Evolutionary conservation across 1,284 basidiomycete genomes (phyloP), one percentile per base, ranked within the genome.

Genomic region (Lentinula novae-zelandiae): DNA sequence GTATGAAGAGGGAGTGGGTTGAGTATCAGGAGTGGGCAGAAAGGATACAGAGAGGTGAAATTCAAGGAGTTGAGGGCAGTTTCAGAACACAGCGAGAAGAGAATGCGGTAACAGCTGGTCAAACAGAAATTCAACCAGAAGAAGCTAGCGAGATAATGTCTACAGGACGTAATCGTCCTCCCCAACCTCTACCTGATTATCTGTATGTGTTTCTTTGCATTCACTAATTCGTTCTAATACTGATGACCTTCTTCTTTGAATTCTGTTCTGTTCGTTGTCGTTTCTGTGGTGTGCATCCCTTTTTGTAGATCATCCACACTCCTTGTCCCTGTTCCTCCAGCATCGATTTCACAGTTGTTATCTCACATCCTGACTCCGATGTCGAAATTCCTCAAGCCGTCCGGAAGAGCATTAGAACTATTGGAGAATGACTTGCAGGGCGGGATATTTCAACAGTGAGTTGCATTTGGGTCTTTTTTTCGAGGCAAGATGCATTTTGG

Each of bases 1-100:
- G 75, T 53, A 70, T 74, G 65, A 78, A 75, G 65, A 73, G 77
- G 61, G 69, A 78, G 57, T 83, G 81, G 81, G 71, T 77, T 61
- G 78, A 80, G 38, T 79, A 82, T 64, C 75, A 80, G 66, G 74
- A 78, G 53, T 72, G 76, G 57, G 59, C 76, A 36, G 71, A 73
- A 63, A 72, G 72, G 62, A 67, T 65, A 20, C 62, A 68, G 53
- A 64, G 61, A 39, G 58, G 64, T n/a, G 66, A 69, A 34, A 59
- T 61, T 8, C 34, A 48, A 22, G 54, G 42, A 8, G 39, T 13
- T 20, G 15, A 20, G 10, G 38, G 7, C 9, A 44, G 22, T 27
- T 27, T 27, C 27, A 15, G 27, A 54, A 22, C 39, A 22, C 48
- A 65, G 42, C 61, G 55, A 33, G 64, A 64, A 40, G 46, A 20